These are phyloP conservation scores for Monosporascus sp. DNA, from an alignment of 2,329 filamentous ascomycete genomes.

Conservation along the genomic window DNA sequence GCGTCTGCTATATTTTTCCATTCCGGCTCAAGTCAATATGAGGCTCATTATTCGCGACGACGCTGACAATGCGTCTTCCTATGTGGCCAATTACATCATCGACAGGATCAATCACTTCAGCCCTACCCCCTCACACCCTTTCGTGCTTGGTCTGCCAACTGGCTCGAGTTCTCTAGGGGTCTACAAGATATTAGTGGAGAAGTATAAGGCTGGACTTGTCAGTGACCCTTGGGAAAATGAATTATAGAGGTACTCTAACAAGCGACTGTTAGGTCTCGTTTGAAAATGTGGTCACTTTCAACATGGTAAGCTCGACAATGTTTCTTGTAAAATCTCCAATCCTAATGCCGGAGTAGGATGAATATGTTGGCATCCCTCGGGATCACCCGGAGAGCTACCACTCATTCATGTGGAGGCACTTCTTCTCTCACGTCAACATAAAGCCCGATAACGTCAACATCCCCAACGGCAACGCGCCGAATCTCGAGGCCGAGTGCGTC, in stretches of 20 bases:
- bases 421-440: conserved; percentile 82
- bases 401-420: conserved; percentile 89
- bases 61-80: conserved; percentile 60
- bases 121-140: conserved; percentile 66
- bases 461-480: conserved; percentile 71
- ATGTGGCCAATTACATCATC: conserved; percentile 78
- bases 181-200: conserved; percentile 69
- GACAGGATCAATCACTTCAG: conserved; percentile 74
- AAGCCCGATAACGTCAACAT: conserved; percentile 79
- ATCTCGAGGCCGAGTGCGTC: conserved; percentile 70
- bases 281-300: conserved; percentile 84
- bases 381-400: conserved; percentile 85
- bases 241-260: conserved; percentile 16
- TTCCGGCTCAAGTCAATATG: conserved; percentile 44
- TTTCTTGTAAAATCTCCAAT: conserved; percentile 4
- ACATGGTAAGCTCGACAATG: conserved; percentile 57
- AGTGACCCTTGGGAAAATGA: conserved; percentile 8
- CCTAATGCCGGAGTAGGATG: conserved; percentile 50
- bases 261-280: conserved; percentile 63
- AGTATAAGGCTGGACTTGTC: conserved; percentile 61
- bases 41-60: conserved; percentile 79
- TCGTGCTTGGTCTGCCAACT: conserved; percentile 78
- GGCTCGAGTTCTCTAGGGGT: conserved; percentile 75
- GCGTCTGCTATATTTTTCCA: conserved; percentile 13
- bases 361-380: conserved; percentile 78